Evolutionary conservation across 2,329 filamentous ascomycete genomes (phyloP).

Genomic region (Scopulariopsis brevicaulis): DNA sequence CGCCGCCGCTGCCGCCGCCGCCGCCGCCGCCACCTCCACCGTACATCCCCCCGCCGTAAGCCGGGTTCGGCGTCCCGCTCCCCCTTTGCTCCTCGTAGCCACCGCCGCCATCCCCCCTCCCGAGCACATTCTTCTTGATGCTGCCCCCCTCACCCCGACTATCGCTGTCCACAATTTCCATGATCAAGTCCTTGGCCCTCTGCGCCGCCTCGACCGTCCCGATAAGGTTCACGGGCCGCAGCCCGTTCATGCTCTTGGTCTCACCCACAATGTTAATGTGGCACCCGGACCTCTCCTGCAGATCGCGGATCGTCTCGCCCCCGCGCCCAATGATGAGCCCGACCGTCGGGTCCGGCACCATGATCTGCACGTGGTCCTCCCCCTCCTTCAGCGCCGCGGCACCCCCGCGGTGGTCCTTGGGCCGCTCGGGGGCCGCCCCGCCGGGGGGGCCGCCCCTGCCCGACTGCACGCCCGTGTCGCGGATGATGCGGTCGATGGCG

Average conservation of each 20-base stretch:
- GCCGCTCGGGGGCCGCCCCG: slow-evolving; percentile 32
- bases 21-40: not conserved
- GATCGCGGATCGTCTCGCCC: slow-evolving; percentile 83
- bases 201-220: slow-evolving; percentile 64
- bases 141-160: slow-evolving; percentile 37
- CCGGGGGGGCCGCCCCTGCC: not conserved
- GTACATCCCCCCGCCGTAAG: not conserved
- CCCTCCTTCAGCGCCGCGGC: slow-evolving; percentile 53
- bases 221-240: slow-evolving; percentile 84
- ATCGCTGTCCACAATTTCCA: slow-evolving; percentile 91
- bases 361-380: slow-evolving; percentile 82
- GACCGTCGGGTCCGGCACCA: slow-evolving; percentile 89
- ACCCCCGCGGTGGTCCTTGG: slow-evolving; percentile 10
- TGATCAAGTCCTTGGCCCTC: slow-evolving; percentile 74
- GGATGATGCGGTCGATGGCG: slow-evolving; percentile 79
- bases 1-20: slow-evolving; percentile 21
- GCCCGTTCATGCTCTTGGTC: slow-evolving; percentile 82
- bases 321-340: slow-evolving; percentile 89
- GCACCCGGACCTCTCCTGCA: slow-evolving; percentile 86
- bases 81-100: slow-evolving; percentile 18
- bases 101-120: slow-evolving; percentile 17
- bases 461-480: slow-evolving; percentile 46
- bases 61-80: not conserved
- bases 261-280: slow-evolving; percentile 94
- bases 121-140: slow-evolving; percentile 15